Evolutionary conservation across 805 yeast genomes (phyloP), one percentile per base, ranked within the genome.

Genomic region (Pichia exigua): DNA sequence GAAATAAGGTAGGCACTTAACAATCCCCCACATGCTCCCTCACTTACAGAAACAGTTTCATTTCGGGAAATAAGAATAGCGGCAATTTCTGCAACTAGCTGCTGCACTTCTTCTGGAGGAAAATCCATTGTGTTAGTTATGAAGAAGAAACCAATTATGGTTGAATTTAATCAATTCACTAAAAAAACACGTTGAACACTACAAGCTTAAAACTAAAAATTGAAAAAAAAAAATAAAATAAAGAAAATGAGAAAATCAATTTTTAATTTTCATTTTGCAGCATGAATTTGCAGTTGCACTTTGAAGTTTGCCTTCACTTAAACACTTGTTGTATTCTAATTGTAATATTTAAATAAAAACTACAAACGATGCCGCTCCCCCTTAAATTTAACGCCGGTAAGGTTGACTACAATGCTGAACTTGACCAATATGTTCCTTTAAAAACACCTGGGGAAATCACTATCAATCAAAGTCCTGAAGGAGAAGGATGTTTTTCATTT

Each of bases 21-120:
- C 17, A 88, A 73, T 0, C 96, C 96, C 10, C 96, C 96, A 65
- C 96, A 88, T 0, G 96, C 95, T 2, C 91, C 90, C 61, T 88
- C 96, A 7, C 91, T 82, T 1, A 86, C 84, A 0, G 95, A 87
- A 22, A 88, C 69, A 0, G 95, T 85, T 63, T 83, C 82, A 15
- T 74, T 66, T 27, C 81, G 71, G 20, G 65, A 62, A 20, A 77
- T 67, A 24, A 88, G 72, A 6, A 82, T 70, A 38, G 64, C 67
- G 0, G 94, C 82, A 43, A 88, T 86, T 61, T 73, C 68, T 11
- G 63, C 61, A 3, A 86, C 89, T 11, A 82, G 68, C 24, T 53
- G 60, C 42, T 70, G 65, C 6, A 84, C 71, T 18, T 77, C 80
- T 9, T 66, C 65, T 3, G 91, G 87, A 17, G 92, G 92, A 59